Base-by-base conservation (phyloP, 176 grass and related monocot genomes). In the Pharus latifolius region DNA sequence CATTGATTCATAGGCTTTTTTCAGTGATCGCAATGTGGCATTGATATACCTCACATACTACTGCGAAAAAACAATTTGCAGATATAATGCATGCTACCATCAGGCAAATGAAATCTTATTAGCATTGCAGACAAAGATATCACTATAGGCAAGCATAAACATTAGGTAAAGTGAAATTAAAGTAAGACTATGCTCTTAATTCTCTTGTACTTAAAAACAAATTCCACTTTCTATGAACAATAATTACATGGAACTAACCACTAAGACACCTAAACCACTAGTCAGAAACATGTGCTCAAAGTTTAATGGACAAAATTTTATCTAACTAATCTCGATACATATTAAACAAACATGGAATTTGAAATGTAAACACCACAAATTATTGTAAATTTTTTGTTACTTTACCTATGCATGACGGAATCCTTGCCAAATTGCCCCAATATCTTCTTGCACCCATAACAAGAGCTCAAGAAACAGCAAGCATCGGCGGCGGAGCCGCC, bases 151-250 rank as follows among this genome's bases (percentile, higher is more conserved):
- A n/a, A n/a, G n/a, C n/a, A n/a, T n/a, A n/a, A n/a, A n/a, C n/a
- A n/a, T 34, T 61, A 70, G 70, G 37, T 70, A 76, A 72, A 56
- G 62, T 76, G 64, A 62, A 46, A 77, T 38, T 70, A 82, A 63
- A 63, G 50, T 70, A 83, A 35, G 72, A 70, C 72, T 65, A 56
- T 76, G 65, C 76, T 76, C 56, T 83, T 83, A 76, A n/a, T n/a
- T n/a, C n/a, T 83, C 72, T 70, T 76, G 64, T 63, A 83, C 46
- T 45, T 74, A 17, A 82, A 82, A 76, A 64, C 65, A 33, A n/a
- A 53, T 46, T 54, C 60, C 58, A 78, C 57, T 78, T 48, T 66
- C 74, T 58, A 65, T 65, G 31, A 78, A 84, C 19, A 60, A 24
- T 49, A 56, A 12, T 34, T 14, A 59, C 16, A 72, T 50, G 69